Percentiles rank a stretch among this genome's conserved stretches.
phyloP scores from a whole-genome alignment of 1,284 basidiomycete genomes.

The Fistulina hepatica region DNA sequence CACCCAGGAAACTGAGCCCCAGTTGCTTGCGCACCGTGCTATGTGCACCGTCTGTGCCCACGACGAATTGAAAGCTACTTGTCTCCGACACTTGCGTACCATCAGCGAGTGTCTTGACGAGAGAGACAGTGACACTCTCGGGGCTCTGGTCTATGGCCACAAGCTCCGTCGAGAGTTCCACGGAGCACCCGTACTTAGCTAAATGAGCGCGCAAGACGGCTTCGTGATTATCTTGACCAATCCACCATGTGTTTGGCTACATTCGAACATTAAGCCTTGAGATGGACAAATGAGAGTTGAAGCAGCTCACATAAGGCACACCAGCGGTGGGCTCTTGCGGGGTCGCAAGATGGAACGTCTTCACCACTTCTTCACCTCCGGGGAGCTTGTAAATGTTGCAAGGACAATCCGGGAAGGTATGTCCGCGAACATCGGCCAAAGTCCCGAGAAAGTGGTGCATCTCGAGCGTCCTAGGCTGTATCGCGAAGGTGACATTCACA shows the following conservation, averaged over 20 bases:
- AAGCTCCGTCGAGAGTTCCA: constrained; percentile 31
- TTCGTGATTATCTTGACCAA: constrained; percentile 31
- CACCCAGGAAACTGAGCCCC: constrained; percentile 34
- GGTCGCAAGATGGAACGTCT: not conserved
- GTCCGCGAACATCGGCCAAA: not conserved
- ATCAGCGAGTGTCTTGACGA: constrained; percentile 7
- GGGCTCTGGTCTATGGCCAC: constrained; percentile 21
- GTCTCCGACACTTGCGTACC: constrained; percentile 13
- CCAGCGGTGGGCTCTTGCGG: constrained; percentile 8
- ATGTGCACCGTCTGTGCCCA: constrained; percentile 16
- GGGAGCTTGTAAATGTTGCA: not conserved
- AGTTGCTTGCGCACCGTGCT: constrained; percentile 31
- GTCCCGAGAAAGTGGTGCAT: constrained; percentile 8
- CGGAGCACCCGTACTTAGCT: constrained; percentile 20
- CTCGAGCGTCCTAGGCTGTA: constrained; percentile 9
- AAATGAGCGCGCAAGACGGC: constrained; percentile 25
- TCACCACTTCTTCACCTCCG: not conserved
- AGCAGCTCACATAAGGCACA: constrained; percentile 11
- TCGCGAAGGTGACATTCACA: not conserved
- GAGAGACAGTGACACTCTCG: constrained; percentile 8
- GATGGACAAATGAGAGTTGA: not conserved
- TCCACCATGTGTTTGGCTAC: constrained; percentile 22
- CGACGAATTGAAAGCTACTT: constrained; percentile 13
- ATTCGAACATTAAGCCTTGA: not conserved
- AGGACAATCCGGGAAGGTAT: not conserved